Evolutionary conservation across 495 filamentous ascomycete species (phyloP), one percentile per base, ranked within the genome.

Genomic region (Penicillium samsonianum): DNA sequence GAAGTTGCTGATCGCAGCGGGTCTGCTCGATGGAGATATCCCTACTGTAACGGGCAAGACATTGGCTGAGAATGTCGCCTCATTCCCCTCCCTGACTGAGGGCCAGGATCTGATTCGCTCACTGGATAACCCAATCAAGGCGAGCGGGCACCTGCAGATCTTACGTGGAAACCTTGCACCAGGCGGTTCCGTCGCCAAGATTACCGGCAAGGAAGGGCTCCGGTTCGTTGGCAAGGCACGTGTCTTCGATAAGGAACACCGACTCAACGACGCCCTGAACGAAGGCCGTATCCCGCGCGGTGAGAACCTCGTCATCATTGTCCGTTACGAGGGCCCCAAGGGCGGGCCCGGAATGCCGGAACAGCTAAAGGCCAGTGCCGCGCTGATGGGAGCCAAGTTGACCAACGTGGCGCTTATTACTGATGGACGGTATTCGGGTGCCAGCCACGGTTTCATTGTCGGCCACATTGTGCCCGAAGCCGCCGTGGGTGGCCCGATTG

Each of bases 321-420:
- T 98, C 35, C 87, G 94, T 33, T 98, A 96, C 67, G 94, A 98
- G 70, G 94, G 94, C 1, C 94, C 94, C 6, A 92, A 90, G 69
- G 94, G 94, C 65, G 94, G 93, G 0, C 94, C 94, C 7, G 94
- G 94, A 16, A 98, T 98, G 94, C 94, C 94, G n/a, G 94, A 98
- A 73, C 92, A 96, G 76, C 81, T 96, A 31, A 91, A 88, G 67
- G 88, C 94, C 9, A 88, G 83, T 59, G 93, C 92, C 1, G 90
- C 90, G 7, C 86, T 98, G 30, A 96, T 96, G 90, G 94, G 94
- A 23, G 94, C 94, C 9, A 88, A 87, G 22, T 75, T 98, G 45
- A 89, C 74, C 57, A 96, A 96, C 61, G 85, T 97, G 19, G 94
- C 94, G 1, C 77, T 98, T 10, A 90, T 98, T 25, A 98, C 94